These are phyloP conservation scores for Mycena belliarum DNA, from an alignment of 768 basidiomycete species.

Conservation along the genomic window DNA sequence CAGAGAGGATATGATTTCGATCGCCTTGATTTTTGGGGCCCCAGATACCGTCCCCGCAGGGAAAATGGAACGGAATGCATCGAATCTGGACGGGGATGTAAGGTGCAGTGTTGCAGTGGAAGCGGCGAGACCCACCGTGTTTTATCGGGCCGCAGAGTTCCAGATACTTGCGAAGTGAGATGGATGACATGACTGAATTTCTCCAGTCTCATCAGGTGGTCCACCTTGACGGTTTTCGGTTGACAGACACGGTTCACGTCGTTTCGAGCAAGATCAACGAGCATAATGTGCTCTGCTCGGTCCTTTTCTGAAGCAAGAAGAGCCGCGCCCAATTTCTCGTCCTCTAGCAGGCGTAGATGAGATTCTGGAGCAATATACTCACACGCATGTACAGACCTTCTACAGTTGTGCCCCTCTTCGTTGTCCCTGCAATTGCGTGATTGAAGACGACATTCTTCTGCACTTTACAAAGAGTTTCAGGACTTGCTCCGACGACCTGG, in stretches of 20 bases:
- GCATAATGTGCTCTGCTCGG: slow-evolving; percentile 97
- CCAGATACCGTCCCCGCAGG: slow-evolving; percentile 98
- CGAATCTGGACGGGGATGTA: slow-evolving; percentile 60
- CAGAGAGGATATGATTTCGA: slow-evolving; percentile 84
- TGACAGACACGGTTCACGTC: slow-evolving; percentile 98
- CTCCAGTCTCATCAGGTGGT: slow-evolving; percentile 89
- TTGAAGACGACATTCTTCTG: slow-evolving; percentile 91
- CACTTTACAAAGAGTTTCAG: slow-evolving; percentile 96
- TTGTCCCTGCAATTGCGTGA: slow-evolving; percentile 97
- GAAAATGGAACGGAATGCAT: slow-evolving; percentile 98
- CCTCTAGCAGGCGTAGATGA: slow-evolving; percentile 70
- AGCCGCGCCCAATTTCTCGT: slow-evolving; percentile 71
- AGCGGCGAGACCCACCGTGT: slow-evolving; percentile 60
- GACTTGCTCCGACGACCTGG: slow-evolving; percentile 97
- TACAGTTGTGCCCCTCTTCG: slow-evolving; percentile 77
- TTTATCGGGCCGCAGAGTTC: slow-evolving; percentile 75
- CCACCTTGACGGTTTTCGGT: slow-evolving; percentile 93
- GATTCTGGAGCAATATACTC: slow-evolving; percentile 8
- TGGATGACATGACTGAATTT: slow-evolving; percentile 99
- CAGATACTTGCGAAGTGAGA: slow-evolving; percentile 93
- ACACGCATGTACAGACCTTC: slow-evolving; percentile 61
- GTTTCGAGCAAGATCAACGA: slow-evolving; percentile 96
- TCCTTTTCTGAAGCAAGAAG: slow-evolving; percentile 90
- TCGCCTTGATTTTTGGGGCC: slow-evolving; percentile 98
- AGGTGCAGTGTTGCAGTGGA: slow-evolving; percentile 4